phyloP scores from a whole-genome alignment of 106 monocot species.

The Narthecium ossifragum region DNA sequence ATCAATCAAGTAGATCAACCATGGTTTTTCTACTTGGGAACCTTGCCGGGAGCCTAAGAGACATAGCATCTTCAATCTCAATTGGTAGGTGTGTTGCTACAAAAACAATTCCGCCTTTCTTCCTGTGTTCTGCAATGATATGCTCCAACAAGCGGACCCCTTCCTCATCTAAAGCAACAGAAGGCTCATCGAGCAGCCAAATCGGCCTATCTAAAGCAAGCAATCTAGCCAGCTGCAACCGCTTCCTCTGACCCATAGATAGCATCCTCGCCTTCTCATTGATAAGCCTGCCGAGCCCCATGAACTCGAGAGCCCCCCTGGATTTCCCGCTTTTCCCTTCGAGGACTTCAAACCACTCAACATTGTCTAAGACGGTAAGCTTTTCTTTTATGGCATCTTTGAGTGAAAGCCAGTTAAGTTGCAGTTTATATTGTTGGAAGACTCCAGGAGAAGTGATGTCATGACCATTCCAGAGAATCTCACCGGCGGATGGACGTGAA shows the following conservation, averaged over 20 bases:
- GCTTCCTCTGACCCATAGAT: conserved; percentile 94
- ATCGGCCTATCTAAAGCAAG: conserved; percentile 84
- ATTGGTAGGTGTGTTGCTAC: conserved; percentile 93
- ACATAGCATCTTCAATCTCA: conserved; percentile 84
- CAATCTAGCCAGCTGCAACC: conserved; percentile 80
- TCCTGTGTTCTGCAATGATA: conserved; percentile 83
- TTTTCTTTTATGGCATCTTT: conserved; percentile 85
- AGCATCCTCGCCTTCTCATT: conserved; percentile 95
- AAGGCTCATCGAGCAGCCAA: conserved; percentile 98
- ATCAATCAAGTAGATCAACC: conserved; percentile 63
- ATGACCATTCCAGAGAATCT: conserved; percentile 96
- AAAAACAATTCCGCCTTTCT: conserved; percentile 83
- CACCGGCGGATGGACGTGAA: conserved; percentile 89
- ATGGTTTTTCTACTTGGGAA: conserved; percentile 79
- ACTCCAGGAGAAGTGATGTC: conserved; percentile 76
- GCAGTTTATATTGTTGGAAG: conserved; percentile 92
- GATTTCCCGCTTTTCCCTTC: conserved; percentile 80
- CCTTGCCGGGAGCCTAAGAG: conserved; percentile 64
- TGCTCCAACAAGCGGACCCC: conserved; percentile 72
- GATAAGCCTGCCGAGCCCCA: conserved; percentile 84
- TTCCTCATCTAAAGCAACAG: conserved; percentile 84
- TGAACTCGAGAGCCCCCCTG: conserved; percentile 55
- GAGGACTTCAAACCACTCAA: conserved; percentile 90
- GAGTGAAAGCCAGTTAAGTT: conserved; percentile 89
- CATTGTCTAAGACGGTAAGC: conserved; percentile 77